These are phyloP conservation scores for Ambrosia artemisiifolia DNA, from an alignment of 129 eudicot genomes.

Conservation along the genomic window DNA sequence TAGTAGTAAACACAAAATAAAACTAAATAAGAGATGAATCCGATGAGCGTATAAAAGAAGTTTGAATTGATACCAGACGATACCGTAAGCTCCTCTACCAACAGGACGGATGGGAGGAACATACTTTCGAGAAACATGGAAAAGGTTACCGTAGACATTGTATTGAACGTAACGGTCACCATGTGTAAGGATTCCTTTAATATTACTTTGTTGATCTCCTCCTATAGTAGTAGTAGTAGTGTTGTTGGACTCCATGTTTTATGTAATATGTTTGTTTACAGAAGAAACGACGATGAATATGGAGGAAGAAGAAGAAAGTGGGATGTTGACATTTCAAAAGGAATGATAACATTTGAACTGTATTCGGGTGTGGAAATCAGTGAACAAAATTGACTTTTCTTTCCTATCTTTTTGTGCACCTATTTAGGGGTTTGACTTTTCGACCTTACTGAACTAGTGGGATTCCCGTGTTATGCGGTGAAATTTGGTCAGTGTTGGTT, in stretches of 20 bases:
- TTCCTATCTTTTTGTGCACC: too few species aligned
- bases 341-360: conserved; percentile 28
- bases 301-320: conserved; percentile 19
- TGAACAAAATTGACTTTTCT: conserved; percentile 1
- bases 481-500: too few species aligned
- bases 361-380: conserved; percentile 25
- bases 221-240: neutral
- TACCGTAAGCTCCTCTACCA: conserved; percentile 87
- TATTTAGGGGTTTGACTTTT: too few species aligned
- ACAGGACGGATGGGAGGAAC: conserved; percentile 84
- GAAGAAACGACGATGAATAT: neutral
- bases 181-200: conserved; percentile 53
- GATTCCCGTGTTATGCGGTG: too few species aligned
- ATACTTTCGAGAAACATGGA: conserved; percentile 76
- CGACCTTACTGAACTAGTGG: too few species aligned
- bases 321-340: conserved; percentile 21
- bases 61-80: conserved; percentile 54
- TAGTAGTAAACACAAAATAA: too few species aligned
- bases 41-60: neutral
- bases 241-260: conserved; percentile 45
- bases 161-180: conserved; percentile 80
- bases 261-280: neutral
- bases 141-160: conserved; percentile 74
- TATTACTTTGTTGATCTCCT: conserved; percentile 35
- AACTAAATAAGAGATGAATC: too few species aligned